A percentile compares a stretch with the other conserved stretches of the same genome.
Evolutionary conservation across 768 basidiomycete species (phyloP).

Genomic region (Podaxis sp.): DNA sequence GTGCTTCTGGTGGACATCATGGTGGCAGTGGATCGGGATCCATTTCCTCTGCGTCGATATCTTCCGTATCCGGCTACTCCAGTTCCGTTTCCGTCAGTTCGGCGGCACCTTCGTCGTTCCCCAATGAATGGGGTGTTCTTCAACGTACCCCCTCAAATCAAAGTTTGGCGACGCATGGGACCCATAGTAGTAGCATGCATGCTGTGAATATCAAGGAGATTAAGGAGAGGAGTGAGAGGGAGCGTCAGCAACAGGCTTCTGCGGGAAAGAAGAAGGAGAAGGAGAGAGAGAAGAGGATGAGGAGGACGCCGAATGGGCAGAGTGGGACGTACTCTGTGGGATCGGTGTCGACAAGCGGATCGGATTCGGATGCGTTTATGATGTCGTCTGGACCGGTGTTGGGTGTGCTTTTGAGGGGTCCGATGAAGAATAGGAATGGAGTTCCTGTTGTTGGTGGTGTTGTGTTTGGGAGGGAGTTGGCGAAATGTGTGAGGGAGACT

Average conservation of each 20-base stretch:
- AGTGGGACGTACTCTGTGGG: conserved; percentile 54
- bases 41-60: conserved; percentile 40
- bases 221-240: conserved; percentile 5
- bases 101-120: conserved; percentile 35
- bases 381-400: conserved; percentile 42
- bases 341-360: conserved; percentile 43
- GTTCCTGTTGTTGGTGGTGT: conserved; percentile 39
- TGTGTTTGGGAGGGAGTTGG: conserved; percentile 66
- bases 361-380: conserved; percentile 44
- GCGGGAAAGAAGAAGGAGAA: conserved; percentile 4
- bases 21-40: conserved; percentile 30
- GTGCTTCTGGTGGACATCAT: conserved; percentile 14
- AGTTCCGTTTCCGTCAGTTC: conserved; percentile 16
- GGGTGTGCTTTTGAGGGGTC: conserved; percentile 54
- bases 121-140: conserved; percentile 22
- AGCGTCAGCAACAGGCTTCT: background rate
- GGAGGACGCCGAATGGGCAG: conserved; percentile 57
- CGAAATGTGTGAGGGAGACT: conserved; percentile 23
- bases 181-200: conserved; percentile 6
- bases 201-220: conserved; percentile 11
- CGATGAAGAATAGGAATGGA: conserved; percentile 32
- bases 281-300: conserved; percentile 25
- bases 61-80: conserved; percentile 4
- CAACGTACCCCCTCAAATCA: conserved; percentile 37
- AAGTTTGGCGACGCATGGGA: conserved; percentile 16